Conservation (phyloP, 2,329 filamentous ascomycete species). For the Hymenoscyphus fraxineus region DNA sequence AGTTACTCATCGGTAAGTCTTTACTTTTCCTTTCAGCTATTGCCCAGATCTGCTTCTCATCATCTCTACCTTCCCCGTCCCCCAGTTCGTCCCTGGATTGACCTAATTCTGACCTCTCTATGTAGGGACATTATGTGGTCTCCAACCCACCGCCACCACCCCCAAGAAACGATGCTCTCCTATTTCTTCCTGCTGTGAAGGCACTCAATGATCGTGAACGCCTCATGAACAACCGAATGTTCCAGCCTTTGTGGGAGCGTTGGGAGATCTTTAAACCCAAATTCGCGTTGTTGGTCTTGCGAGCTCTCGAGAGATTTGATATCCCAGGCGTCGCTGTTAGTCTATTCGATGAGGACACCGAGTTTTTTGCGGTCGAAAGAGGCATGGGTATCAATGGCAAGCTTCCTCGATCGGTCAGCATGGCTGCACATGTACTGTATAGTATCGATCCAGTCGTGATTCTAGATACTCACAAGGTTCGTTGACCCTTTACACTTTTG, state of each 20-base stretch:
- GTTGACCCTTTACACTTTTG: constrained; percentile 6
- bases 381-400: constrained; percentile 31
- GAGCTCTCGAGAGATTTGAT: constrained; percentile 30
- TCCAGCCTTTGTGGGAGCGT: constrained; percentile 24
- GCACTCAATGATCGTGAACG: constrained; percentile 32
- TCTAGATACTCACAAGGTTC: constrained; percentile 35
- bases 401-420: constrained; percentile 29
- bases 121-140: constrained; percentile 35
- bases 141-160: constrained; percentile 36
- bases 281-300: background rate
- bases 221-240: constrained; percentile 21
- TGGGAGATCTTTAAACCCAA: background rate
- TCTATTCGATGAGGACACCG: constrained; percentile 33
- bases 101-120: background rate
- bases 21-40: background rate
- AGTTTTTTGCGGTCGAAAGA: constrained; percentile 34
- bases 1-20: background rate
- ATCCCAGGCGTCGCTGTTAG: constrained; percentile 34
- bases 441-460: constrained; percentile 35
- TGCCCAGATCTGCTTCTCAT: no score
- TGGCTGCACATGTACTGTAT: constrained; percentile 38
- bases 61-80: background rate
- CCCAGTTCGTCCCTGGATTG: background rate
- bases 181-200: constrained; percentile 31
- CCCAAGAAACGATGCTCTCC: constrained; percentile 25